phyloP scores from a whole-genome alignment of 768 basidiomycete genomes.

The Boletus insuetus region DNA sequence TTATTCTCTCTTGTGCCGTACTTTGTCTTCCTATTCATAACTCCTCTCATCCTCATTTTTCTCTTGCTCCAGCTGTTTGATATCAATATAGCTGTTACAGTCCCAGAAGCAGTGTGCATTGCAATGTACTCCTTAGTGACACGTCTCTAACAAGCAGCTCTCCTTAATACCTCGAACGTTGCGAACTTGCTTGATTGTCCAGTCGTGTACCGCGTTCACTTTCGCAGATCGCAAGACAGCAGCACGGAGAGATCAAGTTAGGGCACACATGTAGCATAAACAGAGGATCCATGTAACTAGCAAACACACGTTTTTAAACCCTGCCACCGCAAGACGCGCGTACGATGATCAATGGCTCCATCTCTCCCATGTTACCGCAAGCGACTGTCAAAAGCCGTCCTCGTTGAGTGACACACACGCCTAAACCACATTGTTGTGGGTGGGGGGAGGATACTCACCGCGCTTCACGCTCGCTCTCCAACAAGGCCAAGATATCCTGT shows the following conservation, averaged over 20 bases:
- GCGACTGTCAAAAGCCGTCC: slow-evolving; percentile 9
- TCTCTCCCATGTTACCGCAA: slow-evolving; percentile 18
- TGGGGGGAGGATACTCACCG: slow-evolving; percentile 59
- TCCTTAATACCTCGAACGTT: background rate
- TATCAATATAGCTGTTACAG: slow-evolving; percentile 28
- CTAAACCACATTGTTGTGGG: too few species aligned
- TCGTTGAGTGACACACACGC: too few species aligned
- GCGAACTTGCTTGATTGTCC: too few species aligned
- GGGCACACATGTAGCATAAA: background rate
- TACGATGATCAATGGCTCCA: background rate
- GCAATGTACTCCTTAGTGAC: slow-evolving; percentile 31
- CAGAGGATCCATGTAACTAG: slow-evolving; percentile 4
- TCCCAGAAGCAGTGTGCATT: slow-evolving; percentile 24
- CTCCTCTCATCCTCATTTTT: slow-evolving; percentile 3
- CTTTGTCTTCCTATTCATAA: slow-evolving; percentile 9
- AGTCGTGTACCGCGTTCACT: too few species aligned
- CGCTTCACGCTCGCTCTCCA: slow-evolving; percentile 99
- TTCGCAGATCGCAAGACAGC: too few species aligned
- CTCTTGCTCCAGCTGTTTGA: slow-evolving; percentile 30
- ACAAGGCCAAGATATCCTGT: slow-evolving; percentile 92
- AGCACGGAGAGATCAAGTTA: background rate
- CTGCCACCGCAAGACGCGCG: background rate
- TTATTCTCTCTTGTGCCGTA: slow-evolving; percentile 2
- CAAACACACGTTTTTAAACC: background rate
- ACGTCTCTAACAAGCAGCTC: slow-evolving; percentile 21